phyloP scores from a whole-genome alignment of 192 early-diverging fungal species.

The Rhizoclosmatium sp. region DNA sequence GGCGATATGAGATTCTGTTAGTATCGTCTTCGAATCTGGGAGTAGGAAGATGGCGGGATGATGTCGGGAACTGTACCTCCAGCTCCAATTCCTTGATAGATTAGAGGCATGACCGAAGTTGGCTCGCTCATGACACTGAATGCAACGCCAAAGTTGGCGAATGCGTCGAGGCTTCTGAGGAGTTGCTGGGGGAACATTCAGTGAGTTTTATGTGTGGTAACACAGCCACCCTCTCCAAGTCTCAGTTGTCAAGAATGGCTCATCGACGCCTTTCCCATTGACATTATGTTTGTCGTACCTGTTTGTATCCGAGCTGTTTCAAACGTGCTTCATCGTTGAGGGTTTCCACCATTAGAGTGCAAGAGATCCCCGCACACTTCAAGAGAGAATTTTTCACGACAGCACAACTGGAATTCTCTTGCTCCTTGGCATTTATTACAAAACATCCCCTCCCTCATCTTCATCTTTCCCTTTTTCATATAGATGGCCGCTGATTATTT shows the following conservation, averaged over 20 bases:
- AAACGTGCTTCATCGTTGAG: constrained; percentile 20
- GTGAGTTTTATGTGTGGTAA: not conserved
- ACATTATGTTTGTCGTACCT: constrained; percentile 4
- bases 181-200: constrained; percentile 14
- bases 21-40: no score
- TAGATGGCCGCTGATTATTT: not conserved
- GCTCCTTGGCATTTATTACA: no score
- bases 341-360: no score
- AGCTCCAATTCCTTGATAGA: constrained; percentile 31
- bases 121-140: constrained; percentile 40
- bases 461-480: not conserved
- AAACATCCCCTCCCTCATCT: not conserved
- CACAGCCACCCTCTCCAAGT: not conserved
- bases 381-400: no score
- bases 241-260: not conserved
- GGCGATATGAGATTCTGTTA: no score
- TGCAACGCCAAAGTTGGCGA: constrained; percentile 40
- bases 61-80: constrained; percentile 10
- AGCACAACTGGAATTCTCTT: no score
- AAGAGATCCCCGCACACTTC: no score
- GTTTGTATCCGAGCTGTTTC: constrained; percentile 35
- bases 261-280: not conserved
- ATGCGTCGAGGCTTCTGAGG: constrained; percentile 30
- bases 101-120: constrained; percentile 30
- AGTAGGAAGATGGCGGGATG: not conserved